A percentile compares a stretch with the other conserved stretches of the same genome.
Conservation (phyloP, 257 asterid genomes). For the Linderniella brevidens region DNA sequence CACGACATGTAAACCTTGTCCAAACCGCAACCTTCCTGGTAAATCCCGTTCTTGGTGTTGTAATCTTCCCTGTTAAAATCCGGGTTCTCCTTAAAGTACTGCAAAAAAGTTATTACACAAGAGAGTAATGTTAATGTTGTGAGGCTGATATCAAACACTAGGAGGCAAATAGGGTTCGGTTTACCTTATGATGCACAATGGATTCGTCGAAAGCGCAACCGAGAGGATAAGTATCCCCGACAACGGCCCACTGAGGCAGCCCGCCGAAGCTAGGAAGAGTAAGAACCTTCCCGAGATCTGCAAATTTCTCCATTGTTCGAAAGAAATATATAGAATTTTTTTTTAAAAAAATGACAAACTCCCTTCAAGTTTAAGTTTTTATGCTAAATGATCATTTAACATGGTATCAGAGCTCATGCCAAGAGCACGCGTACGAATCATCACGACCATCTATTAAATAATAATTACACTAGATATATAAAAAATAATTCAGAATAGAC, state of each 20-base stretch:
- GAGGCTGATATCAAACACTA: too few relatives aligned
- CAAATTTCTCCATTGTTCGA: too few relatives aligned
- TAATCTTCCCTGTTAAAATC: slow-evolving; percentile 14
- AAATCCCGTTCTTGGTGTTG: slow-evolving; percentile 21
- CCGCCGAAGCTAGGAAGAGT: slow-evolving; percentile 21
- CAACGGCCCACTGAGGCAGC: slow-evolving; percentile 17
- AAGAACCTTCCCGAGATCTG: slow-evolving; percentile 24
- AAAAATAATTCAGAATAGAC: too few relatives aligned
- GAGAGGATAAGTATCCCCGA: too few relatives aligned
- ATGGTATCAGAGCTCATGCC: too few relatives aligned
- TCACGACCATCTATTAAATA: too few relatives aligned
- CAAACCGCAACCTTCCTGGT: slow-evolving; percentile 22
- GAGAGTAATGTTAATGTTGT: too few relatives aligned
- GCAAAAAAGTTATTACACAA: slow-evolving; percentile 1
- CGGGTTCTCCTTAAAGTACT: slow-evolving; percentile 20
- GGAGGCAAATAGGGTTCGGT: too few relatives aligned
- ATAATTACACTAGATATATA: too few relatives aligned
- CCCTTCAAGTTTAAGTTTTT: too few relatives aligned
- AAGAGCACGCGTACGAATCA: too few relatives aligned
- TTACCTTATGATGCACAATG: slow-evolving; percentile 22
- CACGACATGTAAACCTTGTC: slow-evolving; percentile 24
- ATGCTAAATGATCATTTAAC: too few relatives aligned
- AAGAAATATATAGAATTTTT: background rate
- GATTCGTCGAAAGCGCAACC: slow-evolving; percentile 21
- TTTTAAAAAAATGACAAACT: background rate